Evolutionary conservation across 108 stramenopile species (phyloP).

Genomic region (Chaetoceros muelleri): DNA sequence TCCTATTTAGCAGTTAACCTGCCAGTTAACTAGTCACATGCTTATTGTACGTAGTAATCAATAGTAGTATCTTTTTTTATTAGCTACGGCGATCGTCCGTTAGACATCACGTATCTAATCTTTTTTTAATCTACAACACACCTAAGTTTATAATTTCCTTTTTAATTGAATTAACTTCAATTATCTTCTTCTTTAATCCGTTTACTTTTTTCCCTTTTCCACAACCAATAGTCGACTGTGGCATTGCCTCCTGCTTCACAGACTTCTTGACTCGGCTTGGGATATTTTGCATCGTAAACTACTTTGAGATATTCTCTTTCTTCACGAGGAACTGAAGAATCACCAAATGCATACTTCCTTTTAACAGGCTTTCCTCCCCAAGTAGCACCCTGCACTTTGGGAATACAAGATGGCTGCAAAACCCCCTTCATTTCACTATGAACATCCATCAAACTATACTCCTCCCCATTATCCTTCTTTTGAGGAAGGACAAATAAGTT

Average conservation of each 20-base stretch:
- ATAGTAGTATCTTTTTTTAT: no score
- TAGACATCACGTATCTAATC: no score
- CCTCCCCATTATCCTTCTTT: constrained; percentile 24
- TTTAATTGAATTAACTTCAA: no score
- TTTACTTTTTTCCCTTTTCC: no score
- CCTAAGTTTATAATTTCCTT: no score
- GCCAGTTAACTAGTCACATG: no score
- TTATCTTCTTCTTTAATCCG: no score
- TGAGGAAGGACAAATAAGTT: constrained; percentile 93
- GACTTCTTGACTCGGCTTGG: constrained; percentile 36
- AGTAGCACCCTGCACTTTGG: constrained; percentile 46
- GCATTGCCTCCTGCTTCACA: constrained; percentile 70
- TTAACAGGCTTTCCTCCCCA: constrained; percentile 84
- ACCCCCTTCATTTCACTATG: constrained; percentile 68
- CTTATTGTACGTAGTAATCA: no score
- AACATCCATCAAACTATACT: constrained; percentile 59
- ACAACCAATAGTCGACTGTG: no score
- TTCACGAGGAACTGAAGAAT: constrained; percentile 83
- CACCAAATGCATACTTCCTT: constrained; percentile 94
- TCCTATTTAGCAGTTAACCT: no score
- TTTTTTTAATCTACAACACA: no score
- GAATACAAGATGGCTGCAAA: constrained; percentile 70
- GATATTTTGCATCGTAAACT: constrained; percentile 85
- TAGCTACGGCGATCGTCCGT: no score
- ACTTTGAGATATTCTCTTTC: constrained; percentile 90